Base-by-base conservation (phyloP, 2,329 filamentous ascomycete genomes). In the Beauveria bassiana region DNA sequence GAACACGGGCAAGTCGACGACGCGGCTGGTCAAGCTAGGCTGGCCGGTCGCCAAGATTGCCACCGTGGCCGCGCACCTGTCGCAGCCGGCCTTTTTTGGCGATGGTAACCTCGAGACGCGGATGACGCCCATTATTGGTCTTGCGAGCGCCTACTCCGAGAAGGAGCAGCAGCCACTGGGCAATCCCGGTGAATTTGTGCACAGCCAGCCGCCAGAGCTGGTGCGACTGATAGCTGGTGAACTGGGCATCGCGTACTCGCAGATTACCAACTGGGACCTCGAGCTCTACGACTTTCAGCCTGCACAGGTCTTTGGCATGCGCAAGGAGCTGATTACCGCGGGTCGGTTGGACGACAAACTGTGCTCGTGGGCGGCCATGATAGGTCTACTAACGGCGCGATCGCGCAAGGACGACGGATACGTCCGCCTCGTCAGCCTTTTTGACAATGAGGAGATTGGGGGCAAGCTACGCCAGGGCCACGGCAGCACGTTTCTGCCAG, bases 261-360 rank as follows among this genome's bases (percentile, higher is more conserved):
- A 82, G 56, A 96, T 99, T 65, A 78, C 96, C 61, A 95, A 93
- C 77, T 99, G 95, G 95, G 95, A 99, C 72, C 85, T 98, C 40
- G 95, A 99, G 77, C 87, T 99, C 34, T 99, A 88, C 71, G 95
- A 98, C 74, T 85, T 85, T 5, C 92, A 97, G 72, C 90, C 93
- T 7, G 93, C 93, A 1, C 86, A 88, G 46, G 82, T 91, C 18
- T 88, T 90, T 66, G 95, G 95, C 16, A 74, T 99, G 62, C 90
- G 96, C 68, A 91, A 89, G 72, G 93, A 98, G 68, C 88, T 99
- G 72, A 96, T 99, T 75, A 96, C 93, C 66, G 93, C 90, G 10
- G 93, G 93, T 62, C 88, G 95, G 57, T 95, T 98, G 66, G 95
- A 99, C 72, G 95, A 98, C 78, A 98, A 97, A 79, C 86, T 99